Percentiles rank a stretch among this genome's conserved stretches.
These are phyloP conservation scores for Cyclotella baltica DNA, from an alignment of 108 stramenopile genomes.

Conservation along the genomic window DNA sequence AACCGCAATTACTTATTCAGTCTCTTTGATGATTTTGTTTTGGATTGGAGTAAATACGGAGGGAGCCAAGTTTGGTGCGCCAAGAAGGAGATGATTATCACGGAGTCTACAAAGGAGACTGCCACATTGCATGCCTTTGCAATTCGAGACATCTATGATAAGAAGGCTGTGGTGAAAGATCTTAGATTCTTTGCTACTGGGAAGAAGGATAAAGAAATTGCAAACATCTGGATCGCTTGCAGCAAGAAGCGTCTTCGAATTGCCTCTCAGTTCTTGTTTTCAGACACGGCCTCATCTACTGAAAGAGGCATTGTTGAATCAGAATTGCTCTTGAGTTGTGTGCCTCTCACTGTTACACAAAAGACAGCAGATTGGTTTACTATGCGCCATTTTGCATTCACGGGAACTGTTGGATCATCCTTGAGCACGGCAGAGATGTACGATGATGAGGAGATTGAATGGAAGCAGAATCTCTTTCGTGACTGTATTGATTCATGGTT, in stretches of 20 bases:
- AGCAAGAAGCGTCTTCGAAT: background rate
- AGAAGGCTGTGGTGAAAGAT: conserved; percentile 1
- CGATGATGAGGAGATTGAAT: background rate
- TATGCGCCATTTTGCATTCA: background rate
- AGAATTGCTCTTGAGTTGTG: background rate
- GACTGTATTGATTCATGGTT: conserved; percentile 10
- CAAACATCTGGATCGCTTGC: background rate
- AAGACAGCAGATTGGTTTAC: conserved; percentile 9
- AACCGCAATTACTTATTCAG: background rate
- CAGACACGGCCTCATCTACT: background rate
- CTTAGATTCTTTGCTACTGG: conserved; percentile 2
- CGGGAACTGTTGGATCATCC: conserved; percentile 21
- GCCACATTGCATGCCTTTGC: background rate
- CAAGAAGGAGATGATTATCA: background rate
- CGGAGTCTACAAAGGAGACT: background rate
- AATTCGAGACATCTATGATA: no score
- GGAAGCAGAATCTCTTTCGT: background rate
- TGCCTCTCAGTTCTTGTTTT: background rate
- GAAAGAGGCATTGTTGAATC: background rate
- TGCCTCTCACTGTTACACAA: background rate
- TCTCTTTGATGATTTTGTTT: background rate
- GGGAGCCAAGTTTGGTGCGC: background rate
- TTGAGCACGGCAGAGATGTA: background rate
- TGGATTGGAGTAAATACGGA: conserved; percentile 1
- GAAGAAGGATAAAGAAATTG: background rate